Evolutionary conservation across 2,329 filamentous ascomycete species (phyloP).

Genomic region (Phialocephala subalpina): DNA sequence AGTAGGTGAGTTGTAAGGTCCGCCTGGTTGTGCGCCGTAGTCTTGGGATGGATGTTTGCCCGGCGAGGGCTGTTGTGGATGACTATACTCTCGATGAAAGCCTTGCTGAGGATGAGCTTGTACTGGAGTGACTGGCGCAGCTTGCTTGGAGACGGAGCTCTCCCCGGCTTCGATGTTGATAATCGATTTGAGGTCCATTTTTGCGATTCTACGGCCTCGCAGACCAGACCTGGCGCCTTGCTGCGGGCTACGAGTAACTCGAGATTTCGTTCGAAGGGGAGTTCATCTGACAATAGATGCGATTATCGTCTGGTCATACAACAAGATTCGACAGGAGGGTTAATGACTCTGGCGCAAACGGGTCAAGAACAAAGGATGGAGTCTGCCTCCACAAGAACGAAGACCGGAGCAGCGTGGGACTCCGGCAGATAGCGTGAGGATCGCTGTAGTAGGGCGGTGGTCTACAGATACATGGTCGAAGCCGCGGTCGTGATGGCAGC

Average conservation of each 20-base stretch:
- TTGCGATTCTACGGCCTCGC: conserved; percentile 39
- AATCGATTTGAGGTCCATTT: conserved; percentile 61
- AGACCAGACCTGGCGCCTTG: conserved; percentile 35
- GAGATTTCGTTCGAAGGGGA: conserved; percentile 25
- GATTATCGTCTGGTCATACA: conserved; percentile 7
- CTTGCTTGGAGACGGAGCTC: conserved; percentile 36
- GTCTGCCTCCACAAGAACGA: conserved; percentile 17
- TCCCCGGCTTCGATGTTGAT: conserved; percentile 52
- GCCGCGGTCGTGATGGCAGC: conserved; percentile 16
- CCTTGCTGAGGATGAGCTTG: conserved; percentile 39
- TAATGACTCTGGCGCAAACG: conserved; percentile 38
- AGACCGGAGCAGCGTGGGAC: background rate
- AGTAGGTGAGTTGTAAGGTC: conserved; percentile 42
- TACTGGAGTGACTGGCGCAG: conserved; percentile 43
- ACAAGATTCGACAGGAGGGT: conserved; percentile 23
- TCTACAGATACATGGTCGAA: conserved; percentile 22
- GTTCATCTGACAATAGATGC: conserved; percentile 37
- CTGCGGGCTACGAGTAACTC: conserved; percentile 35
- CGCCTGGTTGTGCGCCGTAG: conserved; percentile 38
- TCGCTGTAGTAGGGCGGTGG: conserved; percentile 19
- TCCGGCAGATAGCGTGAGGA: conserved; percentile 18
- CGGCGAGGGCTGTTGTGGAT: conserved; percentile 40
- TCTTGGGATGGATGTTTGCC: conserved; percentile 44
- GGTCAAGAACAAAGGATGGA: conserved; percentile 30
- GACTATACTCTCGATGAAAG: conserved; percentile 43